phyloP scores from a whole-genome alignment of 2,329 filamentous ascomycete genomes.

The Neofusicoccum sp. region DNA sequence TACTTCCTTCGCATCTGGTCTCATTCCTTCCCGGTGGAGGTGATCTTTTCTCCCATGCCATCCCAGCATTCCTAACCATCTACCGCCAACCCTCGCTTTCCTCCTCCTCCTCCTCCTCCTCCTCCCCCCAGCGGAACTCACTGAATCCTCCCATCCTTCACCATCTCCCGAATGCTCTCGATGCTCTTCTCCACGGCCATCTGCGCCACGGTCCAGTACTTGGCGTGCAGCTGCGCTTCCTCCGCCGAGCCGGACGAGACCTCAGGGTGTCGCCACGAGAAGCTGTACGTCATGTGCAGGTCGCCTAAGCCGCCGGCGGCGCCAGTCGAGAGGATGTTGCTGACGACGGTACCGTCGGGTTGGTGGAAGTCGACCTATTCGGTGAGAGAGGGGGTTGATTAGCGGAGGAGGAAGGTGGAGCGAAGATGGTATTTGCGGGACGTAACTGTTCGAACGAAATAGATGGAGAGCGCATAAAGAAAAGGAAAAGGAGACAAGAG shows the following conservation, averaged over 20 bases:
- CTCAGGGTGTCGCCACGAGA: constrained; percentile 41
- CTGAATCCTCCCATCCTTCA: constrained; percentile 35
- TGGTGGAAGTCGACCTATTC: constrained; percentile 48
- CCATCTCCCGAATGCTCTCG: constrained; percentile 44
- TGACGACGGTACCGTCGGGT: constrained; percentile 42
- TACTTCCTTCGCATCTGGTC: too few relatives aligned
- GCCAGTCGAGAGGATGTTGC: constrained; percentile 45
- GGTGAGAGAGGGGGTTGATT: too few relatives aligned
- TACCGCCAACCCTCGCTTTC: not conserved
- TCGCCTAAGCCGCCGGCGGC: constrained; percentile 27
- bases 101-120: not conserved
- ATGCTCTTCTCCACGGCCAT: constrained; percentile 45
- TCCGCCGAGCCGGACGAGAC: constrained; percentile 37
- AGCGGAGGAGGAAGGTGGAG: too few relatives aligned
- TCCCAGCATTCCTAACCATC: not conserved
- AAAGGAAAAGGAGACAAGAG: too few relatives aligned
- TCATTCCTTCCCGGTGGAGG: too few relatives aligned
- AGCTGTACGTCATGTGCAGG: constrained; percentile 45
- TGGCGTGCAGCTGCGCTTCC: constrained; percentile 28
- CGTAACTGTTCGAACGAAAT: too few relatives aligned
- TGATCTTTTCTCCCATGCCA: too few relatives aligned
- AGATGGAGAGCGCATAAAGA: too few relatives aligned
- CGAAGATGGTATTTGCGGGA: too few relatives aligned
- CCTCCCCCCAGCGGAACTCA: not conserved
- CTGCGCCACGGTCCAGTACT: constrained; percentile 35